Evolutionary conservation across 2,329 filamentous ascomycete species (phyloP).

Genomic region (Monosporascus ibericus): DNA sequence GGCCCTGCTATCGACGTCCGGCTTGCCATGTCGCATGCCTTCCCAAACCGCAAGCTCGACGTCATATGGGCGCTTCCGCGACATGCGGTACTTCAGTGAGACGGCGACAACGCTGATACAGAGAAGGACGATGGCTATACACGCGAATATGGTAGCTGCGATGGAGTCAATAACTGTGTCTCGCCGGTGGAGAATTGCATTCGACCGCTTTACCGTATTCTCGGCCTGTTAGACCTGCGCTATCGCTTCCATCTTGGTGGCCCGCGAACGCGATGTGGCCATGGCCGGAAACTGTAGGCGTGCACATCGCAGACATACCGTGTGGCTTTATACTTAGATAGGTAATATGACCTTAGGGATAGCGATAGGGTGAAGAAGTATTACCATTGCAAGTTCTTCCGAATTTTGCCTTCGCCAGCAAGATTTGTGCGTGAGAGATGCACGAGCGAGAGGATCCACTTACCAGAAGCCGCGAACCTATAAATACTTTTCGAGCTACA

Average conservation of each 20-base stretch:
- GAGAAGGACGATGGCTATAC: background rate
- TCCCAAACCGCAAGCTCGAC: background rate
- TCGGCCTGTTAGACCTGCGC: background rate
- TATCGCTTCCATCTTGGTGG: background rate
- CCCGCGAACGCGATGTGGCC: background rate
- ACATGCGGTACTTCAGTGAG: background rate
- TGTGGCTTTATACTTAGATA: background rate
- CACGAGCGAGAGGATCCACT: too few species aligned
- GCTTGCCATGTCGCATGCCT: background rate
- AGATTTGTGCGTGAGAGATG: too few species aligned
- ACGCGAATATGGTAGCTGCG: background rate
- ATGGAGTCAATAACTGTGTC: background rate
- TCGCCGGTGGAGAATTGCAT: background rate
- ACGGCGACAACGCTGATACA: background rate
- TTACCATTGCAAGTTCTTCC: too few species aligned
- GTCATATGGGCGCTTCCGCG: background rate
- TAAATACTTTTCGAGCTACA: too few species aligned
- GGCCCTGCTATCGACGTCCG: background rate
- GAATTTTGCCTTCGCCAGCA: too few species aligned
- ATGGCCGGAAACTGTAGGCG: background rate
- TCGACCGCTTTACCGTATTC: background rate
- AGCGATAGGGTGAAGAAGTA: too few species aligned
- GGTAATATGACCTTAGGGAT: too few species aligned
- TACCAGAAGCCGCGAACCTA: too few species aligned
- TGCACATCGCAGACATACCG: background rate